phyloP scores from a whole-genome alignment of 2,329 filamentous ascomycete species.

The Podosphaera aphanis region DNA sequence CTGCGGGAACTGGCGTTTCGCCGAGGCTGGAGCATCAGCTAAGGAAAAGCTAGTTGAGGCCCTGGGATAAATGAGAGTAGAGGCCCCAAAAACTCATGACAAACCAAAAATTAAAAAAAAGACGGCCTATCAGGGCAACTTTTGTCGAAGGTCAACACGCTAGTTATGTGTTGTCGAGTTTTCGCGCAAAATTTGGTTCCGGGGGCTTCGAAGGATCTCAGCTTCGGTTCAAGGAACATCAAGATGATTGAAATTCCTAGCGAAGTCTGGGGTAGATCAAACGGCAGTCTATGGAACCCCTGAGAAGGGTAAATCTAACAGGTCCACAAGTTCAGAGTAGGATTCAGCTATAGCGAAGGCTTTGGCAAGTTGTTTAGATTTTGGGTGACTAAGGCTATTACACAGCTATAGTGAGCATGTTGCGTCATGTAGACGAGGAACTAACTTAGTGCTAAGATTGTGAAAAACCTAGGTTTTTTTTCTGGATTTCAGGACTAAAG shows the following conservation, averaged over 20 bases:
- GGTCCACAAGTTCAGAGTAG: background rate
- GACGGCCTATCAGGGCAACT: background rate
- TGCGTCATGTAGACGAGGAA: background rate
- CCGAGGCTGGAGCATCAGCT: conserved; percentile 1
- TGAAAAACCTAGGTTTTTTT: background rate
- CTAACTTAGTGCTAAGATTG: background rate
- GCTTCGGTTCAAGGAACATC: background rate
- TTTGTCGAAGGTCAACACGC: background rate
- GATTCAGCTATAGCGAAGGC: background rate
- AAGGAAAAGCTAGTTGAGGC: conserved; percentile 6
- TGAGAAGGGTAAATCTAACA: background rate
- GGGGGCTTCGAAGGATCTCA: background rate
- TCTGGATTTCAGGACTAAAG: background rate
- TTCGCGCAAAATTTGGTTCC: background rate
- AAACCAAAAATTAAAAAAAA: background rate
- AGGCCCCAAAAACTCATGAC: conserved; percentile 6
- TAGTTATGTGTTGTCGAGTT: background rate
- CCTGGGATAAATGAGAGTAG: conserved; percentile 14
- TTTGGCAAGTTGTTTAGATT: background rate
- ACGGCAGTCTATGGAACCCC: background rate
- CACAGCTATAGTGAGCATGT: background rate
- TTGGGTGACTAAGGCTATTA: background rate
- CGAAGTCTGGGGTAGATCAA: background rate
- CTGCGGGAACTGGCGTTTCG: background rate
- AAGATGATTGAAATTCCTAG: background rate